Evolutionary conservation across 306 rosid genomes (phyloP).

Genomic region (Quercus ilex): DNA sequence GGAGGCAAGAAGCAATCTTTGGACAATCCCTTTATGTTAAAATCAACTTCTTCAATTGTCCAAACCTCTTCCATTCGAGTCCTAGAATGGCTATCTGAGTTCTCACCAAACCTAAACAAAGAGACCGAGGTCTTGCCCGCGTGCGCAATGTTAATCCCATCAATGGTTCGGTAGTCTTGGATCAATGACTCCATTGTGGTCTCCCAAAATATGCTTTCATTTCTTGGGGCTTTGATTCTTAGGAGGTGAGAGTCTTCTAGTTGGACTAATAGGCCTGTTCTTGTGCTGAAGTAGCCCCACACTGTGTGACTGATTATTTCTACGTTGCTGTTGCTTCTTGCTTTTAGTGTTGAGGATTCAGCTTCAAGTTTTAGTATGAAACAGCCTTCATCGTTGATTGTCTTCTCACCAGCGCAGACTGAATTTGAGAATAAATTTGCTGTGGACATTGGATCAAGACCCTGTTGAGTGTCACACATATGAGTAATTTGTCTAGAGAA

Average conservation of each 20-base stretch:
- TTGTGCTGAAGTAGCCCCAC: conserved; percentile 93
- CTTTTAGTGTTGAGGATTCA: conserved; percentile 43
- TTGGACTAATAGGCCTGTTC: conserved; percentile 73
- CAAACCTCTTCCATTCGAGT: conserved; percentile 85
- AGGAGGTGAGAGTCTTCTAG: conserved; percentile 84
- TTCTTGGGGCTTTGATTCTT: conserved; percentile 49
- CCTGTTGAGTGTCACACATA: conserved; percentile 37
- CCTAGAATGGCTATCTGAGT: conserved; percentile 50
- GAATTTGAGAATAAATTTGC: conserved; percentile 67
- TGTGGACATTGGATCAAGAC: conserved; percentile 86
- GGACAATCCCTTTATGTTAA: conserved; percentile 74
- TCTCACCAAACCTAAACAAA: conserved; percentile 66
- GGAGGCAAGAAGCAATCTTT: conserved; percentile 86
- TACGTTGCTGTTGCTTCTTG: conserved; percentile 74
- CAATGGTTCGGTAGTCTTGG: conserved; percentile 62
- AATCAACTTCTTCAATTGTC: conserved; percentile 86
- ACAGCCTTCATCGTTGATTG: conserved; percentile 69
- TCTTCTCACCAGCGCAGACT: conserved; percentile 75
- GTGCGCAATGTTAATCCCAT: conserved; percentile 74
- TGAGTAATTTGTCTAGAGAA: not conserved
- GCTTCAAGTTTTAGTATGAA: conserved; percentile 73
- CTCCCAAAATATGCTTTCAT: conserved; percentile 68
- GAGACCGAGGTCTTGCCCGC: conserved; percentile 64
- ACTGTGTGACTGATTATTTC: conserved; percentile 78
- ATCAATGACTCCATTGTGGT: conserved; percentile 78